Evolutionary conservation across 495 filamentous ascomycete species (phyloP), one percentile per base, ranked within the genome.

Genomic region (Thermochaetoides thermophila): DNA sequence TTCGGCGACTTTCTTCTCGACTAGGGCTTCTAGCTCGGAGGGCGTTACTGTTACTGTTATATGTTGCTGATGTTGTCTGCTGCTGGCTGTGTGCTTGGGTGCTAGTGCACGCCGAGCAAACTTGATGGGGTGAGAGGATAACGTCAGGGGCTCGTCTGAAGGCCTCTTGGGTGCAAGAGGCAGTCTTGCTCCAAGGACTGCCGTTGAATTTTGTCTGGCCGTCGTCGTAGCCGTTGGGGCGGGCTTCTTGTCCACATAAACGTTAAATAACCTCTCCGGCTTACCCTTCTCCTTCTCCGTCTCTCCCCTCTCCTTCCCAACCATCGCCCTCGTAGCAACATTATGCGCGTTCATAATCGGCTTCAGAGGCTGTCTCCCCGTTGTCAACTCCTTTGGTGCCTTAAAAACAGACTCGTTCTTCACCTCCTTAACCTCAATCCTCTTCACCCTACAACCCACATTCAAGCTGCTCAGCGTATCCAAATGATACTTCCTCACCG

Each of bases 401-500:
- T 81, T 82, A 60, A 78, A 84, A 16, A 91, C 72, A 0, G 85
- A 76, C 45, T 91, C 84, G 49, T 95, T 93, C 52, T 96, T 86
- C 25, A 94, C 75, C 48, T 94, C 87, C 35, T 82, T 75, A 7
- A 94, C 76, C 53, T 97, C 87, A 39, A 97, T 95, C 49, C 91
- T 84, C 63, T 94, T 94, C 20, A 89, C 92, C 15, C 89, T 69
- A 29, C 89, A 95, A 45, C 86, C 87, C 40, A 97, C 89, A 46
- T 91, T 95, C 25, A 97, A 64, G 35, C 84, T 91, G 53, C 81
- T 87, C 4, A 97, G 65, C 0, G 89, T 95, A 52, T 97, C 89
- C 29, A 94, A 63, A 43, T 97, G 89, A 45, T 91, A 96, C 37
- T 77, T 84, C 42, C 73, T 74, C 31, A 80, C 65, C 5, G 81